Conservation (phyloP, 768 basidiomycete genomes). For the Postia placenta region DNA sequence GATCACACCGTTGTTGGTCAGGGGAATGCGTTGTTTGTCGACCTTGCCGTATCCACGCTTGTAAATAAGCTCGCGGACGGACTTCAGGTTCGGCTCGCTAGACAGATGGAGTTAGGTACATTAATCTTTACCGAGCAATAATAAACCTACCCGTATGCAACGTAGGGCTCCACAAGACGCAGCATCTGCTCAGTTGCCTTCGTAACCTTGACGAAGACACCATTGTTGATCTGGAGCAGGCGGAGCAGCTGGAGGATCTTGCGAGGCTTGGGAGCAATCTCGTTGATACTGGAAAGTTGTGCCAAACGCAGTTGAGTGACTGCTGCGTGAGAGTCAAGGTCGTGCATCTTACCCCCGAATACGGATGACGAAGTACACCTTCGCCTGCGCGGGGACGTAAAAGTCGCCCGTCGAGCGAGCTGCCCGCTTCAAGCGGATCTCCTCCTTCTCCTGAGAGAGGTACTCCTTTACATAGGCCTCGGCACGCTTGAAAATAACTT, state of each 20-base stretch:
- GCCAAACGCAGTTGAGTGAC: constrained; percentile 8
- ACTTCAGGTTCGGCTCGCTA: constrained; percentile 95
- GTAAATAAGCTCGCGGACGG: constrained; percentile 96
- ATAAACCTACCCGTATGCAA: constrained; percentile 82
- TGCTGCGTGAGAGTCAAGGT: background rate
- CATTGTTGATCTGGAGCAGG: constrained; percentile 99
- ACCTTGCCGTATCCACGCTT: constrained; percentile 99
- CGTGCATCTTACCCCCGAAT: constrained; percentile 80
- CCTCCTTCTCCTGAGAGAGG: constrained; percentile 86
- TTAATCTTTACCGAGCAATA: too few species aligned
- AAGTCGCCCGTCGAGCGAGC: constrained; percentile 92
- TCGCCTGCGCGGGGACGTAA: constrained; percentile 95
- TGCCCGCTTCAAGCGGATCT: constrained; percentile 90
- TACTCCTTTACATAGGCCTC: constrained; percentile 99
- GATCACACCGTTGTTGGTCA: constrained; percentile 90
- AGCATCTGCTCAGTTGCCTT: constrained; percentile 98
- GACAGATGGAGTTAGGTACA: background rate
- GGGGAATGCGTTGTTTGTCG: constrained; percentile 94
- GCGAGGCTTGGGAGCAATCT: constrained; percentile 98
- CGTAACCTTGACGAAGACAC: constrained; percentile 96
- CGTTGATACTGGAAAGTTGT: constrained; percentile 82
- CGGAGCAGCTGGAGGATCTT: constrained; percentile 99
- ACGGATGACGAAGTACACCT: constrained; percentile 96
- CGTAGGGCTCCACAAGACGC: constrained; percentile 92
- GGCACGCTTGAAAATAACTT: constrained; percentile 98